phyloP scores from a whole-genome alignment of 225 moss, liverwort and hornwort genomes.

The Neckera pumila region DNA sequence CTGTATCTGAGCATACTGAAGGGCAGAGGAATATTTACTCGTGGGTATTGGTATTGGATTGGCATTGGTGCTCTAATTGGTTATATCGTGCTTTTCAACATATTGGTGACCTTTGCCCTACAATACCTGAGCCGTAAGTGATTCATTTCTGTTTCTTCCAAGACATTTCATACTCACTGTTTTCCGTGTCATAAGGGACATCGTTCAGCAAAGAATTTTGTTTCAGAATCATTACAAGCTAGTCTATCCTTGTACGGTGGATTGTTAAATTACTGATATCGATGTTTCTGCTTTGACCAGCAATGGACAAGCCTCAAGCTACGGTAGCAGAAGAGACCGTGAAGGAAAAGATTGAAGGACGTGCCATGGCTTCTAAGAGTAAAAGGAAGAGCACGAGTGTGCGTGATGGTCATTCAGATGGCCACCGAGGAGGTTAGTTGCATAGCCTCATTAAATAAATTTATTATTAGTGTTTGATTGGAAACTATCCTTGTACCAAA shows the following conservation, averaged over 20 bases:
- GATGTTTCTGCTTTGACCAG: conserved; percentile 15
- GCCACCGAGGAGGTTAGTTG: conserved; percentile 16
- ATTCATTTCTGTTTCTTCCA: not conserved
- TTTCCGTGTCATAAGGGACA: not conserved
- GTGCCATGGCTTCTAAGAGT: conserved; percentile 17
- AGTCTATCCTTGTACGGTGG: not conserved
- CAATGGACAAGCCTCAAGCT: conserved; percentile 56
- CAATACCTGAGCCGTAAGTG: conserved; percentile 62
- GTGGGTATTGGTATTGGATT: conserved; percentile 86
- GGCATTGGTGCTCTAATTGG: conserved; percentile 46
- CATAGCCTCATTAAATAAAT: not conserved
- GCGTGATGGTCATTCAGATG: conserved; percentile 16
- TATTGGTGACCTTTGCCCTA: conserved; percentile 62
- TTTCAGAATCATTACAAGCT: not conserved
- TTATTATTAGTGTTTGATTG: not conserved
- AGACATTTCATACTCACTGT: not conserved
- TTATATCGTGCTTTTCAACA: conserved; percentile 59
- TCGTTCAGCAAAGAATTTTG: not conserved
- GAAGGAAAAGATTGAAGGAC: conserved; percentile 50
- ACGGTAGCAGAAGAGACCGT: conserved; percentile 50
- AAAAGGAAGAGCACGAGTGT: conserved; percentile 13
- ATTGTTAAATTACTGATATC: not conserved
- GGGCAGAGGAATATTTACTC: conserved; percentile 58
- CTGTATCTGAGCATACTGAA: conserved; percentile 39
- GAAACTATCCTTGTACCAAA: not conserved